Percentiles rank a stretch among this genome's conserved stretches.
Evolutionary conservation across 2,329 filamentous ascomycete species (phyloP).

Genomic region (Alternaria consortialis): DNA sequence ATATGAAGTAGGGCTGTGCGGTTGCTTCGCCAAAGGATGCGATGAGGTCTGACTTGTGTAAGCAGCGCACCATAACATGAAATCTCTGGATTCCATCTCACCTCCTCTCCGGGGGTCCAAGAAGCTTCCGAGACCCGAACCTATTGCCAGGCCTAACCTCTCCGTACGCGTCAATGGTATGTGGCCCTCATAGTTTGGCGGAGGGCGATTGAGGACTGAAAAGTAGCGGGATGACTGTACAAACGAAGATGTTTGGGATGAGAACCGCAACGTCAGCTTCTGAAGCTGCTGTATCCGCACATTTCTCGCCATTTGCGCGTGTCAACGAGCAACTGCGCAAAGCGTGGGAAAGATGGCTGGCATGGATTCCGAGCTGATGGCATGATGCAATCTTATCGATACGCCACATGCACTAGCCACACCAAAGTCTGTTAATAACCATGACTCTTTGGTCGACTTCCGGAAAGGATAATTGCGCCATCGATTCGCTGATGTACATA

Average conservation of each 20-base stretch:
- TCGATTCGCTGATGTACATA: not conserved
- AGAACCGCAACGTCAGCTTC: conserved; percentile 6
- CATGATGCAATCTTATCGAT: conserved; percentile 29
- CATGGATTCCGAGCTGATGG: conserved; percentile 8
- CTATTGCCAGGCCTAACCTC: conserved; percentile 72
- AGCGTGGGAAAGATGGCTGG: not conserved
- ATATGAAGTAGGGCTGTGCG: conserved; percentile 92
- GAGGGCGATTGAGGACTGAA: conserved; percentile 84
- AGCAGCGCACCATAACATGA: not conserved
- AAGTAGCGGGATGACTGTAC: conserved; percentile 61
- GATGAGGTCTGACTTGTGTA: conserved; percentile 75
- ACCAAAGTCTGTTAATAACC: conserved; percentile 15
- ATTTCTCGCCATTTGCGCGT: conserved; percentile 28
- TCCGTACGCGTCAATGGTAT: conserved; percentile 84
- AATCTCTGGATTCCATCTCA: conserved; percentile 44
- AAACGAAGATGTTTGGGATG: not conserved
- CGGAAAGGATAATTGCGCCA: not conserved
- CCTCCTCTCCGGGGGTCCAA: conserved; percentile 82
- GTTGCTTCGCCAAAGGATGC: conserved; percentile 94
- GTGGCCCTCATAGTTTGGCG: conserved; percentile 90
- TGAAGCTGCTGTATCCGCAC: conserved; percentile 18
- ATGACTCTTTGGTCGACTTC: conserved; percentile 2
- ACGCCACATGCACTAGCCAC: conserved; percentile 33
- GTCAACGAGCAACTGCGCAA: not conserved
- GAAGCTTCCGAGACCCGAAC: conserved; percentile 67